Base-by-base conservation (phyloP, 2,329 filamentous ascomycete species). In the Colletotrichum sp. region DNA sequence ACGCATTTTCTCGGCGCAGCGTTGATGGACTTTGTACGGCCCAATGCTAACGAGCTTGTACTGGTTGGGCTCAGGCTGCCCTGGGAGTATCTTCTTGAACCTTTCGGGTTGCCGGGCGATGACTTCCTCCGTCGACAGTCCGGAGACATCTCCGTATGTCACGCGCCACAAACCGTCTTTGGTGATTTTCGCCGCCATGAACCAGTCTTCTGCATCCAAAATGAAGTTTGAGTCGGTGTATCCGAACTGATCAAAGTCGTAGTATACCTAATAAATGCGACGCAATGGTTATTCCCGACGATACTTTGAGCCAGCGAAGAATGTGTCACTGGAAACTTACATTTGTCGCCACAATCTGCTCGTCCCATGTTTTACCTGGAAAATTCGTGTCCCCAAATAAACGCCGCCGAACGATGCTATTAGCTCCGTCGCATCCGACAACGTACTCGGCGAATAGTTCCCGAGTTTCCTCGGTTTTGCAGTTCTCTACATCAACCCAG, bases 301-400 rank as follows among this genome's bases (percentile, higher is more conserved):
- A 58, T 56, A 15, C 30, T 38, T 36, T 38, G 32, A 36, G 58
- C 58, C 58, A 62, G 30, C 12, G n/a, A 48, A n/a, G 21, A 21
- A 24, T 9, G 30, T 67, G 48, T 56, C 65, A 56, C 16, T 21
- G 48, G 28, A 16, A 60, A 36, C 15, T 66, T n/a, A 90, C 89
- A 83, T 93, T 92, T 7, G 90, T 92, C 55, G 91, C 90, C 26
- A 93, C 87, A 71, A 93, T 91, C 79, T 91, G 89, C 76, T 86
- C 85, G 71, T 91, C 87, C 85, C 90, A 89, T 0, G 91, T 93
- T 77, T 89, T 89, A 0, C 90, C 91, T 0, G 90, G 90, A 76
- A 89, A 93, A 30, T 88, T 62, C 24, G 30, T 86, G n/a, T 85
- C 82, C 5, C 89, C 89, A 80, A 91, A 91, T 12, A 91, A 77